A percentile compares a stretch with the other conserved stretches of the same genome.
Evolutionary conservation across 768 basidiomycete species (phyloP).

Genomic region (Mycena galopus): DNA sequence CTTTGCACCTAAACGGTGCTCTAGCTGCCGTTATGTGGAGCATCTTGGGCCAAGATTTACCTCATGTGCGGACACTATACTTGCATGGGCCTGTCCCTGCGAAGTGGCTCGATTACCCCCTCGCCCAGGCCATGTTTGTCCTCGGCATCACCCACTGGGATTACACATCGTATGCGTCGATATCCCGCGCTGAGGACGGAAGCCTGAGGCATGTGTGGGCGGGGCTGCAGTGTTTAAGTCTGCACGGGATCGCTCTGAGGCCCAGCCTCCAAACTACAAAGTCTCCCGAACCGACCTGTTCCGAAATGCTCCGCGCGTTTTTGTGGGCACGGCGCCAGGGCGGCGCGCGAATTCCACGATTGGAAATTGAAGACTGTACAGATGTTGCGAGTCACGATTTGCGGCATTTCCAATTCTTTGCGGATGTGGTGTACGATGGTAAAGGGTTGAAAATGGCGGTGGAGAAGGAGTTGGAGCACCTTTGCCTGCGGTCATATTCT

Average conservation of each 20-base stretch:
- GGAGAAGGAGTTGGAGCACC: background rate
- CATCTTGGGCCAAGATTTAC: conserved; percentile 11
- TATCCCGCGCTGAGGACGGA: conserved; percentile 25
- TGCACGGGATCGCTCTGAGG: conserved; percentile 21
- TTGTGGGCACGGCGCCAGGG: conserved; percentile 31
- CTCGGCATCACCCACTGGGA: conserved; percentile 24
- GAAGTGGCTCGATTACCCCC: conserved; percentile 21
- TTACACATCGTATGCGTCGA: background rate
- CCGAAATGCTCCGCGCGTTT: conserved; percentile 21
- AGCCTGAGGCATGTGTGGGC: conserved; percentile 26
- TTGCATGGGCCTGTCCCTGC: conserved; percentile 12
- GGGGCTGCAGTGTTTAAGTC: conserved; percentile 14
- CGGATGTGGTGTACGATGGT: conserved; percentile 12
- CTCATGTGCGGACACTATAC: conserved; percentile 17
- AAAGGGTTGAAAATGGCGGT: background rate
- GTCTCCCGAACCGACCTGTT: background rate
- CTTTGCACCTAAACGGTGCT: conserved; percentile 20
- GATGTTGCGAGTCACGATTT: conserved; percentile 17
- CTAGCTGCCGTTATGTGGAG: conserved; percentile 1
- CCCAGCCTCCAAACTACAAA: background rate
- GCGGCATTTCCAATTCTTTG: background rate
- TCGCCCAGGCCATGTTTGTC: conserved; percentile 34
- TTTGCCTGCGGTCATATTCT: background rate
- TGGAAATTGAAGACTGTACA: conserved; percentile 26
- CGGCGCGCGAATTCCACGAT: conserved; percentile 20